These are phyloP conservation scores for Solanum virginianum DNA, from an alignment of 257 asterid species.

Conservation along the genomic window DNA sequence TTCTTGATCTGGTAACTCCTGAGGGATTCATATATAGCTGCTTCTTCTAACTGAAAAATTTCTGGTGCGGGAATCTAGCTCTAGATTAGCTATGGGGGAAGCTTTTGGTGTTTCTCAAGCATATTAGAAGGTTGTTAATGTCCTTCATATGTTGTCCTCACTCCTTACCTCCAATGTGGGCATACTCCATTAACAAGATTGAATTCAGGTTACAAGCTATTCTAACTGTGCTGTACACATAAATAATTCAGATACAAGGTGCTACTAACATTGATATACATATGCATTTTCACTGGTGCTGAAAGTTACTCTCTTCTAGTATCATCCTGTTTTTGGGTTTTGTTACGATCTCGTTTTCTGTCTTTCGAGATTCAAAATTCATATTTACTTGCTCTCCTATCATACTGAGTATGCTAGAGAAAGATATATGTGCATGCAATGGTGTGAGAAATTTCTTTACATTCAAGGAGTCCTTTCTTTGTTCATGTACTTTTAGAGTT, in stretches of 20 bases:
- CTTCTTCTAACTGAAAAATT: not conserved
- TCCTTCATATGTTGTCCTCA: too few species aligned
- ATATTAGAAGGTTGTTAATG: too few species aligned
- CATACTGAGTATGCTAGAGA: not conserved
- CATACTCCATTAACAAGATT: too few species aligned
- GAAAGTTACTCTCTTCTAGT: not conserved
- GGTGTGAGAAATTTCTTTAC: not conserved
- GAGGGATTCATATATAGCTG: not conserved
- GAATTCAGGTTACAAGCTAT: too few species aligned
- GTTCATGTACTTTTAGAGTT: not conserved
- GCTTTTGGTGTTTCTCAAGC: too few species aligned
- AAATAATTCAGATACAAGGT: not conserved
- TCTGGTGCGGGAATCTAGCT: constrained; percentile 73
- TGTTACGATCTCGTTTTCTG: not conserved
- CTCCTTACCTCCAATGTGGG: too few species aligned
- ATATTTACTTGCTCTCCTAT: not conserved
- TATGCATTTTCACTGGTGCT: not conserved
- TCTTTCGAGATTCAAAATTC: not conserved
- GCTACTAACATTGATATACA: not conserved
- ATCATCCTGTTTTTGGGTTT: not conserved
- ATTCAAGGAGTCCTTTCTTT: not conserved
- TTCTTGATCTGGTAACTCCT: not conserved
- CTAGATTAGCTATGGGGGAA: too few species aligned
- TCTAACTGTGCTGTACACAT: not conserved
- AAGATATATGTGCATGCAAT: not conserved